Conservation (phyloP, 257 asterid species). For the Mitragyna speciosa region DNA sequence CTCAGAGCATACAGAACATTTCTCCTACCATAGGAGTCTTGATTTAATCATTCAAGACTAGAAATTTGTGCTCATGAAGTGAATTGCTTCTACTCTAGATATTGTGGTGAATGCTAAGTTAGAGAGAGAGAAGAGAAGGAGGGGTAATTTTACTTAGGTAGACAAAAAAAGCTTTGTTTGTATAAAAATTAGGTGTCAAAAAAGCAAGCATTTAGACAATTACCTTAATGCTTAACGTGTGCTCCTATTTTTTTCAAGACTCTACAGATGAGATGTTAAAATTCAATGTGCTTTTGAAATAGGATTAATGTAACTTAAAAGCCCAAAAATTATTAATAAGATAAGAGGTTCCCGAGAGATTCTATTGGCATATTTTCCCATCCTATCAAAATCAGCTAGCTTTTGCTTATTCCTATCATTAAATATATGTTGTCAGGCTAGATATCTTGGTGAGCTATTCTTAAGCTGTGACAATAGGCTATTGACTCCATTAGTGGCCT, state of each 20-base stretch:
- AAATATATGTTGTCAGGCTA: too few relatives aligned
- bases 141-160: not conserved
- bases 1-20: conserved; percentile 65
- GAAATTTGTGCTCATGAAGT: not conserved
- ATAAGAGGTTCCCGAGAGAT: not conserved
- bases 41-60: not conserved
- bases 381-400: too few relatives aligned
- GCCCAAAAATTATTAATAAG: not conserved
- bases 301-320: not conserved
- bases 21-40: conserved; percentile 42
- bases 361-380: not conserved
- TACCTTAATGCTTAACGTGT: not conserved
- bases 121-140: not conserved
- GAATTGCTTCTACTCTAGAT: not conserved
- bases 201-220: too few relatives aligned
- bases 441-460: too few relatives aligned
- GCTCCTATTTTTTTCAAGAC: not conserved
- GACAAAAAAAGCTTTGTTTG: not conserved
- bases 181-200: not conserved
- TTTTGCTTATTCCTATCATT: too few relatives aligned
- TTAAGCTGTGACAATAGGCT: too few relatives aligned
- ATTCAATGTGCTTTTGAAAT: not conserved
- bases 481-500: too few relatives aligned
- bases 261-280: not conserved
- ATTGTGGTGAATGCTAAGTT: not conserved